Conservation (phyloP, 371 early-diverging fungal genomes). For the Mortierella sp. region DNA sequence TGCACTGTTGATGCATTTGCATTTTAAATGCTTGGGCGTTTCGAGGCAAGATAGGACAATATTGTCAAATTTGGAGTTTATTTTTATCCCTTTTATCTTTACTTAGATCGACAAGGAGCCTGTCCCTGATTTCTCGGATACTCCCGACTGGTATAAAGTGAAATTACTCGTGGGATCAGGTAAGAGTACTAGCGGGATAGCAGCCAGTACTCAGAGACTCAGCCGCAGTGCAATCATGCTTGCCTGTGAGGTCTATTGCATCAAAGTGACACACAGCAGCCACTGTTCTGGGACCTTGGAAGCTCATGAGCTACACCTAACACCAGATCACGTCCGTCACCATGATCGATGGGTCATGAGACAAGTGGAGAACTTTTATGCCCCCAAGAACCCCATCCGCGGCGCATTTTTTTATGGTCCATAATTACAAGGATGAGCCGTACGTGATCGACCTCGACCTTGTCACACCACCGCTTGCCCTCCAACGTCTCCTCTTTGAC, state of each 20-base stretch:
- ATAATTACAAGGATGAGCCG: no score
- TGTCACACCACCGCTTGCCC: not conserved
- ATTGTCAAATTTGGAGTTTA: not conserved
- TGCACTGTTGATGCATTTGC: slow-evolving; percentile 34
- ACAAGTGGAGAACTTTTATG: slow-evolving; percentile 23
- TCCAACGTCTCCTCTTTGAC: slow-evolving; percentile 1
- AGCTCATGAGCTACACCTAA: slow-evolving; percentile 12
- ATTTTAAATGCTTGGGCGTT: slow-evolving; percentile 31
- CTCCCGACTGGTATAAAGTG: slow-evolving; percentile 19
- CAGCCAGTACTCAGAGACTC: slow-evolving; percentile 10
- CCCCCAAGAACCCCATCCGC: slow-evolving; percentile 21
- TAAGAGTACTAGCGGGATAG: not conserved
- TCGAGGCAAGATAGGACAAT: slow-evolving; percentile 8
- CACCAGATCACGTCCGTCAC: slow-evolving; percentile 16
- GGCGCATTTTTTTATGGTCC: slow-evolving; percentile 29
- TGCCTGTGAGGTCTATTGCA: slow-evolving; percentile 18
- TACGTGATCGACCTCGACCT: no score
- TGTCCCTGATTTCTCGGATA: slow-evolving; percentile 19
- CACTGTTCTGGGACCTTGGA: slow-evolving; percentile 25
- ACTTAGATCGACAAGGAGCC: slow-evolving; percentile 16
- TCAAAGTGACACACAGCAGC: slow-evolving; percentile 20
- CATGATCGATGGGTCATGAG: slow-evolving; percentile 28
- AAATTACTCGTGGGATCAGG: slow-evolving; percentile 9
- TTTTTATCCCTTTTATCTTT: not conserved
- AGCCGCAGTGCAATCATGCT: slow-evolving; percentile 23